Evolutionary conservation across 2,329 filamentous ascomycete species (phyloP).

Genomic region (Davidsoniella eucalypti): DNA sequence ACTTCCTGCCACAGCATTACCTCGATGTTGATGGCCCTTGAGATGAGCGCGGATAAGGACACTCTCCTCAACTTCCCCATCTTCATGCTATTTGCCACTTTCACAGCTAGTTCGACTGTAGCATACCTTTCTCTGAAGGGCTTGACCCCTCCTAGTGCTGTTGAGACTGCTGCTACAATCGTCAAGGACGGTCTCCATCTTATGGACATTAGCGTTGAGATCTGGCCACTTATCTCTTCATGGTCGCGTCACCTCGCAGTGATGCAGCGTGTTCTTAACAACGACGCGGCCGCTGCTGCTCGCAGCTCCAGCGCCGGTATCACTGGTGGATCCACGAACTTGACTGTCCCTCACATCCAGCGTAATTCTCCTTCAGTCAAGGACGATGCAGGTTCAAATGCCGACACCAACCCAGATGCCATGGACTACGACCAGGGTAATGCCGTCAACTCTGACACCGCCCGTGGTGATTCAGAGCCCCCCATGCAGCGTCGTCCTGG

Average conservation of each 20-base stretch:
- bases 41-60: slow-evolving; percentile 40
- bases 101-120: slow-evolving; percentile 43
- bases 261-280: slow-evolving; percentile 43
- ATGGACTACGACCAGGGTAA: slow-evolving; percentile 41
- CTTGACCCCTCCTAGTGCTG: slow-evolving; percentile 36
- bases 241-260: slow-evolving; percentile 44
- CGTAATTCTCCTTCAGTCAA: slow-evolving; percentile 28
- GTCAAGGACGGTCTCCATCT: slow-evolving; percentile 42
- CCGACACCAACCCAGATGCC: slow-evolving; percentile 36
- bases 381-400: slow-evolving; percentile 38
- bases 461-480: slow-evolving; percentile 35
- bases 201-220: slow-evolving; percentile 41
- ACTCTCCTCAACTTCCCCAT: slow-evolving; percentile 43
- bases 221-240: slow-evolving; percentile 41
- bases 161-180: slow-evolving; percentile 39
- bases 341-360: slow-evolving; percentile 16
- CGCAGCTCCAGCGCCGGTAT: slow-evolving; percentile 18
- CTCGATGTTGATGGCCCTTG: slow-evolving; percentile 36
- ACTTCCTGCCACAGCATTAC: slow-evolving; percentile 43
- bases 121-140: slow-evolving; percentile 47
- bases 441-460: slow-evolving; percentile 24
- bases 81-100: slow-evolving; percentile 46
- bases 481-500: slow-evolving; percentile 30
- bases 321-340: slow-evolving; percentile 19
- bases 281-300: slow-evolving; percentile 27